A percentile compares a stretch with the other conserved stretches of the same genome.
phyloP scores from a whole-genome alignment of 177 flowering plant species.

The Vitis hybrid region DNA sequence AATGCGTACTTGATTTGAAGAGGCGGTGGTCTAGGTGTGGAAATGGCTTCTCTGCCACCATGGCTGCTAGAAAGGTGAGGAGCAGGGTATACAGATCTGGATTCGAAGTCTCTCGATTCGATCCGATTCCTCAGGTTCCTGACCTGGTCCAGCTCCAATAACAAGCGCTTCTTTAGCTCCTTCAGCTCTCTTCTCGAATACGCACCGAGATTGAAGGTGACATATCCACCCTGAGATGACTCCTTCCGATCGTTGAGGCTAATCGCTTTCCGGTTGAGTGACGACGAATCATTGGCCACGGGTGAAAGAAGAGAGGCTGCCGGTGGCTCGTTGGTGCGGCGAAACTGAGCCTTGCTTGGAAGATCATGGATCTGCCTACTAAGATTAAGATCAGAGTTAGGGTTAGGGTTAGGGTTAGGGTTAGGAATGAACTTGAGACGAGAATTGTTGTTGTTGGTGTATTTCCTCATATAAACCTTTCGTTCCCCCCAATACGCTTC shows the following conservation, averaged over 20 bases:
- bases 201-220: constrained; percentile 24
- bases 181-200: constrained; percentile 29
- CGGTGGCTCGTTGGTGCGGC: constrained; percentile 11
- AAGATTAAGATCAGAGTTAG: constrained; percentile 34
- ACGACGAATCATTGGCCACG: constrained; percentile 35
- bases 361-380: constrained; percentile 3
- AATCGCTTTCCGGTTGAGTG: constrained; percentile 26
- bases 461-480: constrained; percentile 14
- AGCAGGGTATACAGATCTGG: constrained; percentile 11
- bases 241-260: constrained; percentile 17
- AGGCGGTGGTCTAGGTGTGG: neutral
- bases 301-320: constrained; percentile 21
- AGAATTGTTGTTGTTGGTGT: constrained; percentile 29
- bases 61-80: constrained; percentile 15
- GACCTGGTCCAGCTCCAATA: constrained; percentile 39
- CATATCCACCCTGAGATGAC: constrained; percentile 20
- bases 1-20: neutral
- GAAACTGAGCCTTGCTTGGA: no score
- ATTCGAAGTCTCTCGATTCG: constrained; percentile 22
- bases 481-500: constrained; percentile 42
- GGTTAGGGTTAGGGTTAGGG: constrained; percentile 37
- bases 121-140: constrained; percentile 29
- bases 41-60: neutral
- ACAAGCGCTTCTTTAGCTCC: constrained; percentile 33
- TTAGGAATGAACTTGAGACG: constrained; percentile 16